Evolutionary conservation across 2,329 filamentous ascomycete genomes (phyloP).

Genomic region (Juglanconis oblonga): DNA sequence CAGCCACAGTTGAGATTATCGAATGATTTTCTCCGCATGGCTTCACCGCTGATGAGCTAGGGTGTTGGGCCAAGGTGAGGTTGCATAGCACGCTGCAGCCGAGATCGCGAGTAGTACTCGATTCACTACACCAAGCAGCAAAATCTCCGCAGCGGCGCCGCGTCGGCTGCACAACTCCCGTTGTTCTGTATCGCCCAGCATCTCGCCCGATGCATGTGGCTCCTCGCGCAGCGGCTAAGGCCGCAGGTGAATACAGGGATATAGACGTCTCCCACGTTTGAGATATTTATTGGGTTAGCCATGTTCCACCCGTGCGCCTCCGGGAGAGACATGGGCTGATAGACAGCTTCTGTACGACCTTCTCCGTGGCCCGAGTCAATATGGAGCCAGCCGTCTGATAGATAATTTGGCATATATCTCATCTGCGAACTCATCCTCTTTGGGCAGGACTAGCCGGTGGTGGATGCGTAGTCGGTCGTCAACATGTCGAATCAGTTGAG

Average conservation of each 20-base stretch:
- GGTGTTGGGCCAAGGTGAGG: background rate
- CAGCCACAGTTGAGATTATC: conserved; percentile 6
- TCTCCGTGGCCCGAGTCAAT: conserved; percentile 2
- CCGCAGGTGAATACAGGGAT: conserved; percentile 1
- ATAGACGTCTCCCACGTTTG: conserved; percentile 5
- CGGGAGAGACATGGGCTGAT: conserved; percentile 16
- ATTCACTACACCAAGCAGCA: background rate
- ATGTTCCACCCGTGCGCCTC: conserved; percentile 8
- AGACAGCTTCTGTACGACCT: conserved; percentile 2
- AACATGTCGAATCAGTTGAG: conserved; percentile 21
- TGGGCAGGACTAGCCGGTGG: background rate
- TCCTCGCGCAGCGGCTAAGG: background rate
- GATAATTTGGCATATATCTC: conserved; percentile 9
- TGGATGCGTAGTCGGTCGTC: background rate
- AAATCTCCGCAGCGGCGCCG: background rate
- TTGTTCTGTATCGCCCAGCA: background rate
- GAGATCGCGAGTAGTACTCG: background rate
- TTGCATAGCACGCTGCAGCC: background rate
- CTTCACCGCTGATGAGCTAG: background rate
- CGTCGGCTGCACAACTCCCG: conserved; percentile 1
- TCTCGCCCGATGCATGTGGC: background rate
- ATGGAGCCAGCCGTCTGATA: conserved; percentile 2
- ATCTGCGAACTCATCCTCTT: background rate
- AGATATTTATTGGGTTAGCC: conserved; percentile 10
- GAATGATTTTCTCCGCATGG: conserved; percentile 11